Evolutionary conservation across 2,329 filamentous ascomycete species (phyloP).

Genomic region (Aspergillus unguis): DNA sequence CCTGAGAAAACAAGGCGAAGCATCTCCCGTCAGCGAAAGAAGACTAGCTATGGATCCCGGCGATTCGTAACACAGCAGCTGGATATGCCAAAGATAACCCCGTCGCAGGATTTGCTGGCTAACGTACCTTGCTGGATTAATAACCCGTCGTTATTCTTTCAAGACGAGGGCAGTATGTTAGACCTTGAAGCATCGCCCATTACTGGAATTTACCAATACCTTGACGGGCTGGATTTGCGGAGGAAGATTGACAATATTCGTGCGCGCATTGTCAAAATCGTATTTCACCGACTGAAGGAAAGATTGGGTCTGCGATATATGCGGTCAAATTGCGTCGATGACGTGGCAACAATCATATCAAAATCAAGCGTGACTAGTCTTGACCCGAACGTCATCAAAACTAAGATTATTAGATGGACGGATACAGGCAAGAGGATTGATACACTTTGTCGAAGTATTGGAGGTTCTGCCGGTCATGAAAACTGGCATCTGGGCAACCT

Average conservation of each 20-base stretch:
- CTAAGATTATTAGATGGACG: neutral
- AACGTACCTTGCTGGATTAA: neutral
- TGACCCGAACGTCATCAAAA: neutral
- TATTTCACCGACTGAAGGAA: conserved; percentile 2
- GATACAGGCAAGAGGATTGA: neutral
- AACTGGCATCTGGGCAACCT: conserved; percentile 1
- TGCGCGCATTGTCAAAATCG: conserved; percentile 2
- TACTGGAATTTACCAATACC: neutral
- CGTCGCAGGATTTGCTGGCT: conserved; percentile 1
- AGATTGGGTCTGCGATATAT: neutral
- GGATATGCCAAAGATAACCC: conserved; percentile 1
- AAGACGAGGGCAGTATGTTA: neutral
- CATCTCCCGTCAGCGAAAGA: neutral
- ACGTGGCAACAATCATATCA: neutral
- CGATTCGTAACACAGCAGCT: neutral
- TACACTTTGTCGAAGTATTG: neutral
- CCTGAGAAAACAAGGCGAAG: conserved; percentile 1
- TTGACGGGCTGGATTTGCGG: neutral
- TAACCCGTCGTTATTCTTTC: conserved; percentile 2
- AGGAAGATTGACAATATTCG: neutral
- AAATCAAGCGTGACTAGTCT: neutral
- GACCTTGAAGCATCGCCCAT: neutral
- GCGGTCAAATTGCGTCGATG: neutral
- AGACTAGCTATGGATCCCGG: neutral
- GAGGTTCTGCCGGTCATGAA: neutral